Evolutionary conservation across 2,329 filamentous ascomycete genomes (phyloP).

Genomic region (Aspergillus sp.): DNA sequence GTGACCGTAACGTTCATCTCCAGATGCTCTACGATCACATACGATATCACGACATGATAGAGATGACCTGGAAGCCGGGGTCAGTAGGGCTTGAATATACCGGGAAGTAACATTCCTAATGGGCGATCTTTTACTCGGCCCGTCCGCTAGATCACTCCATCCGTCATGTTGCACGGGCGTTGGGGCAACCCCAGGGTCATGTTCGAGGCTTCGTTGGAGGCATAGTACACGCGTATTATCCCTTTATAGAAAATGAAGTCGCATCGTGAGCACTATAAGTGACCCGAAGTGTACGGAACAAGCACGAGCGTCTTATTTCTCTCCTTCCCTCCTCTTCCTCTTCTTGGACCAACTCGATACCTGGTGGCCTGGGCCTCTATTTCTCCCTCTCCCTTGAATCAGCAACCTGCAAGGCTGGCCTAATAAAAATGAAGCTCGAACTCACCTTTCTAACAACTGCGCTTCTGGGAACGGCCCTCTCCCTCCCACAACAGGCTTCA

Average conservation of each 20-base stretch:
- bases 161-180: background rate
- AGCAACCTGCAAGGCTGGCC: background rate
- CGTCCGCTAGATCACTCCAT: background rate
- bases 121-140: background rate
- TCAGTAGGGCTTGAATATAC: background rate
- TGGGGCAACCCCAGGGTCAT: background rate
- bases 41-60: background rate
- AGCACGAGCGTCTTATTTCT: background rate
- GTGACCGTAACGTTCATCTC: background rate
- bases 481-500: slow-evolving; percentile 22
- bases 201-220: background rate
- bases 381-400: background rate
- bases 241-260: background rate
- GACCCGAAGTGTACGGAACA: background rate
- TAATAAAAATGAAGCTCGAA: slow-evolving; percentile 31
- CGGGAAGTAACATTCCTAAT: background rate
- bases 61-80: background rate
- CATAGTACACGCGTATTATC: background rate
- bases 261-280: background rate
- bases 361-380: background rate
- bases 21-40: background rate
- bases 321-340: background rate
- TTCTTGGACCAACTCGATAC: background rate
- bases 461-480: slow-evolving; percentile 26
- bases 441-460: slow-evolving; percentile 22